Conservation (phyloP, 139 green algal genomes). For the Chlorella sorokiniana region DNA sequence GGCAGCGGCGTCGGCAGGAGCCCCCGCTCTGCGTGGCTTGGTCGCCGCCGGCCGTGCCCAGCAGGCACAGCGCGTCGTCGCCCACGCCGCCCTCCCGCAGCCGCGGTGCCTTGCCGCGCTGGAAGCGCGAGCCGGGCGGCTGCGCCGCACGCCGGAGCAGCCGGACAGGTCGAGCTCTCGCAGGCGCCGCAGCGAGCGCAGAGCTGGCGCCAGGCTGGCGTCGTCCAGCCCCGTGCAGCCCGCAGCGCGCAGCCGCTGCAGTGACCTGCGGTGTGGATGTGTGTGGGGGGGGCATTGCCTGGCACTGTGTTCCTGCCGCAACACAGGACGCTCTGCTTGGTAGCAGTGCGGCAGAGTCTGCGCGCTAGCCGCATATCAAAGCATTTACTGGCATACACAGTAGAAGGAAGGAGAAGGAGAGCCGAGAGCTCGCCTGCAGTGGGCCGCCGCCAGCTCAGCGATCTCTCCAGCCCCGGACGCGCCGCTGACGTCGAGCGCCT, state of each 20-base stretch:
- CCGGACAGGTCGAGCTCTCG: conserved; percentile 13
- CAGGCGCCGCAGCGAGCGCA: neutral
- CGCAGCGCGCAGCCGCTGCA: neutral
- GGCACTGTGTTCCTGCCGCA: too few species aligned
- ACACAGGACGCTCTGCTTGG: too few species aligned
- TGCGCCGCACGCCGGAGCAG: neutral
- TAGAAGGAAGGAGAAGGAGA: too few species aligned
- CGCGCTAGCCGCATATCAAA: too few species aligned
- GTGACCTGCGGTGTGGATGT: neutral
- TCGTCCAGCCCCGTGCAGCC: neutral
- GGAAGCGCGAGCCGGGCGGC: conserved; percentile 20
- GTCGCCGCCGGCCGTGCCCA: neutral
- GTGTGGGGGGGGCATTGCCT: too few species aligned
- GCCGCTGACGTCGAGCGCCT: neutral
- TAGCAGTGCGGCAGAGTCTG: too few species aligned
- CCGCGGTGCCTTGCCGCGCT: neutral
- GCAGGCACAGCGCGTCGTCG: neutral
- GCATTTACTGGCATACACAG: too few species aligned
- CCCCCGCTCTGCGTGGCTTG: neutral
- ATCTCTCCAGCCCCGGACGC: neutral
- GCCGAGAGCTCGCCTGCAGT: conserved; percentile 7
- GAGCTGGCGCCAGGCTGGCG: neutral
- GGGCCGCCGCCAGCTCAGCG: neutral
- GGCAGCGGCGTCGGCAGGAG: neutral
- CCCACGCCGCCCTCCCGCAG: conserved; percentile 13